Evolutionary conservation across 495 filamentous ascomycete species (phyloP).

Genomic region (Penicillium simplicissimum): DNA sequence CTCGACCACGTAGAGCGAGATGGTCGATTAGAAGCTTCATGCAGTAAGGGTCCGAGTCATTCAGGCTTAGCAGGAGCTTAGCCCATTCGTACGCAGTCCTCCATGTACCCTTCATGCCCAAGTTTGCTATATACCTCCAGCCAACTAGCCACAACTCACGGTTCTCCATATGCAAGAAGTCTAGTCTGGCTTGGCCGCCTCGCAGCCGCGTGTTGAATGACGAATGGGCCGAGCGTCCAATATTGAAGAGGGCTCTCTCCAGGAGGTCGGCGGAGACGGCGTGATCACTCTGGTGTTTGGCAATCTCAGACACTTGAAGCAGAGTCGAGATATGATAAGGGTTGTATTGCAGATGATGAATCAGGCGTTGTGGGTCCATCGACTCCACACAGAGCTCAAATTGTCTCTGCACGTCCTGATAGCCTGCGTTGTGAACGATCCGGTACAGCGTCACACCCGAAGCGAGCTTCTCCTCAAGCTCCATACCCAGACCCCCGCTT

Average conservation of each 20-base stretch:
- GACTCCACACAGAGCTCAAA: constrained; percentile 80
- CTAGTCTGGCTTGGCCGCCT: constrained; percentile 74
- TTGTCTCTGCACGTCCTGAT: constrained; percentile 71
- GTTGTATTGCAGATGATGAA: constrained; percentile 65
- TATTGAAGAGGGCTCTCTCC: constrained; percentile 89
- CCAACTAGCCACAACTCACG: constrained; percentile 88
- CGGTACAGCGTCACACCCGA: constrained; percentile 56
- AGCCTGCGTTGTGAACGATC: constrained; percentile 73
- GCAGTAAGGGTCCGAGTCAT: constrained; percentile 81
- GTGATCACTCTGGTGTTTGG: constrained; percentile 84
- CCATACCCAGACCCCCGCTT: constrained; percentile 84
- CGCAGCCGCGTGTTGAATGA: constrained; percentile 74
- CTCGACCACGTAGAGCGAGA: constrained; percentile 74
- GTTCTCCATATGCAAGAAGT: constrained; percentile 80
- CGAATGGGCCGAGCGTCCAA: constrained; percentile 81
- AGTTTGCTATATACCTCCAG: constrained; percentile 82
- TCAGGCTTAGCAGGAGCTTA: constrained; percentile 76
- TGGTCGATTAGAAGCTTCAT: constrained; percentile 78
- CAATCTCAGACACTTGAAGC: constrained; percentile 88
- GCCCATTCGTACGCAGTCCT: constrained; percentile 91
- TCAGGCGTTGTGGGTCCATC: constrained; percentile 73
- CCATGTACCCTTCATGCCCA: constrained; percentile 89
- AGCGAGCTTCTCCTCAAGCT: constrained; percentile 58
- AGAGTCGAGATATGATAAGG: constrained; percentile 93
- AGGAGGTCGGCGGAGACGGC: constrained; percentile 83